phyloP scores from a whole-genome alignment of 306 rosid genomes.

The Purshia tridentata region DNA sequence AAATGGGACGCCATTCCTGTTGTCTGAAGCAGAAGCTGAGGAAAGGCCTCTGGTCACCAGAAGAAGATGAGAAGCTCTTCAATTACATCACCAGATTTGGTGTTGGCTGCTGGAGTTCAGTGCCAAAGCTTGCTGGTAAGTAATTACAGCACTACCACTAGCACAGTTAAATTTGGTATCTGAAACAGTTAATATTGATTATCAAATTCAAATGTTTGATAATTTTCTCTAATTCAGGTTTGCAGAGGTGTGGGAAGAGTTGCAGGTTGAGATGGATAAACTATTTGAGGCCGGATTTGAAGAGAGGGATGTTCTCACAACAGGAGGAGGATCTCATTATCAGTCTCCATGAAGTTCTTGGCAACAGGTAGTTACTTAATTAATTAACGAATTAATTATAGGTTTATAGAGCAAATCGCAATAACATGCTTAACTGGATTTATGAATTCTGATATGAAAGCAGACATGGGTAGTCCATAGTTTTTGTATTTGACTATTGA shows the following conservation, averaged over 20 bases:
- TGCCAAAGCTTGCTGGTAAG: slow-evolving; percentile 86
- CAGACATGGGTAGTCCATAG: slow-evolving; percentile 14
- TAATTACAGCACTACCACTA: background rate
- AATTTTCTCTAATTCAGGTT: slow-evolving; percentile 39
- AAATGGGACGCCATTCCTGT: slow-evolving; percentile 91
- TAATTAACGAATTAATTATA: background rate
- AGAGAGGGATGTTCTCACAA: slow-evolving; percentile 86
- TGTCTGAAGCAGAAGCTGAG: slow-evolving; percentile 76
- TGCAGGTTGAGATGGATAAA: slow-evolving; percentile 95
- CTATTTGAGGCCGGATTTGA: slow-evolving; percentile 87
- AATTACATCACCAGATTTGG: slow-evolving; percentile 82
- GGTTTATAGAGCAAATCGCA: too few species aligned
- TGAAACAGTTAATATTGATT: background rate
- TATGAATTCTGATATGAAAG: background rate
- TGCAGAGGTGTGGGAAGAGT: slow-evolving; percentile 93
- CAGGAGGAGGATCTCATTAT: slow-evolving; percentile 83
- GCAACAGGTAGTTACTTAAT: slow-evolving; percentile 66
- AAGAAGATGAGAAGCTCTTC: slow-evolving; percentile 94
- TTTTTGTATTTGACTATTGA: background rate
- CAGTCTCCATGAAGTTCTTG: slow-evolving; percentile 80
- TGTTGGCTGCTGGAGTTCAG: slow-evolving; percentile 97
- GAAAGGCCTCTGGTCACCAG: slow-evolving; percentile 94
- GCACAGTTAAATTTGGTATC: background rate
- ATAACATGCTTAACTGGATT: too few species aligned
- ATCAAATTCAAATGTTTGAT: slow-evolving; percentile 18